Evolutionary conservation across 2,329 filamentous ascomycete genomes (phyloP).

Genomic region (Aureobasidium sp.): DNA sequence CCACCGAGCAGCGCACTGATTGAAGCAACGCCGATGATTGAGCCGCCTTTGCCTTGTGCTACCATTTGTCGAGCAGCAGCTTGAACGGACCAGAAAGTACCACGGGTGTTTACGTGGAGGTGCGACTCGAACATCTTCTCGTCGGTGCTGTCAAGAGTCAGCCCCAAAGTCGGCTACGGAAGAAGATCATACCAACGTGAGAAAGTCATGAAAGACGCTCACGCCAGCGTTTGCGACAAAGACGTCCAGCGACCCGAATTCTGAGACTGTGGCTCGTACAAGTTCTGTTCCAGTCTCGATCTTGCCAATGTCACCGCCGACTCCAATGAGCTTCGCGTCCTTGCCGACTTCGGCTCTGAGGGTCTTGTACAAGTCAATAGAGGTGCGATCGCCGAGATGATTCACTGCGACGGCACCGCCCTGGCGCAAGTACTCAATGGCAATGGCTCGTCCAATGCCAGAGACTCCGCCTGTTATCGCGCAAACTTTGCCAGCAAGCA

Average conservation of each 20-base stretch:
- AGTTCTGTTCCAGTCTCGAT: slow-evolving; percentile 61
- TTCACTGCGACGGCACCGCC: slow-evolving; percentile 71
- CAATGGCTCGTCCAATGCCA: slow-evolving; percentile 75
- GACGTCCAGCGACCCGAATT: slow-evolving; percentile 76
- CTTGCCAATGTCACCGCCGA: slow-evolving; percentile 67
- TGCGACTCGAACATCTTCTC: slow-evolving; percentile 61
- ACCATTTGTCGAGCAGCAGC: slow-evolving; percentile 75
- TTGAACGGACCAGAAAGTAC: slow-evolving; percentile 76
- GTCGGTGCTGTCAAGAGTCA: slow-evolving; percentile 54
- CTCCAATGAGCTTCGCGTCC: slow-evolving; percentile 47
- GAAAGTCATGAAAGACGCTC: slow-evolving; percentile 74
- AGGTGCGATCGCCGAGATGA: slow-evolving; percentile 55
- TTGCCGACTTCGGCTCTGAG: slow-evolving; percentile 36
- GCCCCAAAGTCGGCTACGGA: not conserved
- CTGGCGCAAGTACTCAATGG: slow-evolving; percentile 65
- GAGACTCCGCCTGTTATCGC: slow-evolving; percentile 79
- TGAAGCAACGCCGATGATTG: slow-evolving; percentile 65
- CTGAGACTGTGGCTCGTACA: slow-evolving; percentile 61
- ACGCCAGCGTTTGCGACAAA: slow-evolving; percentile 86
- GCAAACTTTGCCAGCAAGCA: slow-evolving; percentile 59
- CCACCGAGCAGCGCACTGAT: slow-evolving; percentile 68
- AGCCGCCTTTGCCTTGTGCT: slow-evolving; percentile 55
- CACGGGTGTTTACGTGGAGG: slow-evolving; percentile 68
- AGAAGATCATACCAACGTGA: slow-evolving; percentile 46
- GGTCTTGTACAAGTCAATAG: slow-evolving; percentile 35